Evolutionary conservation across 768 basidiomycete species (phyloP).

Genomic region (Podaxis sp.): DNA sequence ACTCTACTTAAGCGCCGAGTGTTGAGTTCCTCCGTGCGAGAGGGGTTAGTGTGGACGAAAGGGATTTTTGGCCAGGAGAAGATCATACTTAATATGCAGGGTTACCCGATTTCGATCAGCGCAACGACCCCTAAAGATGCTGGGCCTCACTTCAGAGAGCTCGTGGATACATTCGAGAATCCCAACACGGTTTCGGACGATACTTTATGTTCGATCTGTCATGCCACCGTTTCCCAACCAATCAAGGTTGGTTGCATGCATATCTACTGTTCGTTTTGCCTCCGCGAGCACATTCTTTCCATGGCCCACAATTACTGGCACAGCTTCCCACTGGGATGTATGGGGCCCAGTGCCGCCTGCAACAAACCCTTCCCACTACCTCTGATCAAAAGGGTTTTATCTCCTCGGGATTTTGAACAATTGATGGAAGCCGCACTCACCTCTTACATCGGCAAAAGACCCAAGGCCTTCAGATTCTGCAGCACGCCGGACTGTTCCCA

Average conservation of each 20-base stretch:
- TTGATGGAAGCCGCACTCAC: conserved; percentile 56
- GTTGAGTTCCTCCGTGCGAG: conserved; percentile 49
- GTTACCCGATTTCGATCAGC: conserved; percentile 38
- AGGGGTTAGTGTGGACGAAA: conserved; percentile 48
- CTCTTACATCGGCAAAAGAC: conserved; percentile 52
- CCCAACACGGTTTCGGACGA: conserved; percentile 1
- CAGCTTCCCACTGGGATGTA: conserved; percentile 62
- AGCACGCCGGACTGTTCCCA: conserved; percentile 72
- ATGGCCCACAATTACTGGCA: conserved; percentile 33
- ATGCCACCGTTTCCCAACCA: conserved; percentile 40
- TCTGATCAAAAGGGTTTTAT: conserved; percentile 50
- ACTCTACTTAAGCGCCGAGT: conserved; percentile 36
- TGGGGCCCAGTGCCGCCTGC: conserved; percentile 61
- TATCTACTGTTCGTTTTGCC: conserved; percentile 47
- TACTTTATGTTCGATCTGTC: conserved; percentile 54
- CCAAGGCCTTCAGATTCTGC: conserved; percentile 62
- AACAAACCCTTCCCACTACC: conserved; percentile 51
- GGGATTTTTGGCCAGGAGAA: conserved; percentile 56
- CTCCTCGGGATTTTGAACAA: conserved; percentile 46
- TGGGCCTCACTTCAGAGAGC: conserved; percentile 41
- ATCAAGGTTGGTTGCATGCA: conserved; percentile 47
- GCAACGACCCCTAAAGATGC: conserved; percentile 59
- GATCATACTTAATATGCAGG: conserved; percentile 42
- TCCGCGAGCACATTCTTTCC: conserved; percentile 45
- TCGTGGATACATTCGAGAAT: conserved; percentile 32